phyloP scores from a whole-genome alignment of 768 basidiomycete species.

The Xerocomellus intermedius region DNA sequence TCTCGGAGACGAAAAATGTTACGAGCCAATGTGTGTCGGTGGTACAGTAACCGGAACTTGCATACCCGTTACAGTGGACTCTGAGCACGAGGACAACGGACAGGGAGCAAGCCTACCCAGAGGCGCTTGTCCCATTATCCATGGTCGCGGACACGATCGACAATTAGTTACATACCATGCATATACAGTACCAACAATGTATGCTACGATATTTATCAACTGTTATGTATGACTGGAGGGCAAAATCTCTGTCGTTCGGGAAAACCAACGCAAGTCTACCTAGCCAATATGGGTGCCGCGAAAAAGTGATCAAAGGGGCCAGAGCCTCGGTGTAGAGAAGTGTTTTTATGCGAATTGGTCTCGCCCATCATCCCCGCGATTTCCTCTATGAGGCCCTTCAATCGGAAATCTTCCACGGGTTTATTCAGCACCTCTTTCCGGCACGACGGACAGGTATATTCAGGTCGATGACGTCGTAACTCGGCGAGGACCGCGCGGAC shows the following conservation, averaged over 20 bases:
- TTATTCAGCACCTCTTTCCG: slow-evolving; percentile 45
- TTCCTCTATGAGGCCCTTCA: slow-evolving; percentile 55
- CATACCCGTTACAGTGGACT: too few species aligned
- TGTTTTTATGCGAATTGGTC: slow-evolving; percentile 33
- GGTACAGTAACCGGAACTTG: too few species aligned
- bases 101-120: too few species aligned
- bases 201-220: not conserved
- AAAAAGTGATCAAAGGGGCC: slow-evolving; percentile 53
- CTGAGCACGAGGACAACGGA: too few species aligned
- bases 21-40: too few species aligned
- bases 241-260: not conserved
- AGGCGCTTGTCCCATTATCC: too few species aligned
- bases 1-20: too few species aligned
- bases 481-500: slow-evolving; percentile 18
- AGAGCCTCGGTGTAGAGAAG: not conserved
- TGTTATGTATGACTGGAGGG: not conserved
- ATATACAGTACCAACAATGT: not conserved
- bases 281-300: slow-evolving; percentile 6
- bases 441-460: slow-evolving; percentile 70
- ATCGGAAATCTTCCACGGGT: slow-evolving; percentile 59
- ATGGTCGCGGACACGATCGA: too few species aligned
- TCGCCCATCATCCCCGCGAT: slow-evolving; percentile 52
- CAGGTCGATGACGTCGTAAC: slow-evolving; percentile 38
- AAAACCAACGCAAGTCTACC: not conserved
- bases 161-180: not conserved